Percentiles rank a stretch among this genome's conserved stretches.
These are phyloP conservation scores for Talaromyces sp. DNA, from an alignment of 2,329 filamentous ascomycete genomes.

Conservation along the genomic window DNA sequence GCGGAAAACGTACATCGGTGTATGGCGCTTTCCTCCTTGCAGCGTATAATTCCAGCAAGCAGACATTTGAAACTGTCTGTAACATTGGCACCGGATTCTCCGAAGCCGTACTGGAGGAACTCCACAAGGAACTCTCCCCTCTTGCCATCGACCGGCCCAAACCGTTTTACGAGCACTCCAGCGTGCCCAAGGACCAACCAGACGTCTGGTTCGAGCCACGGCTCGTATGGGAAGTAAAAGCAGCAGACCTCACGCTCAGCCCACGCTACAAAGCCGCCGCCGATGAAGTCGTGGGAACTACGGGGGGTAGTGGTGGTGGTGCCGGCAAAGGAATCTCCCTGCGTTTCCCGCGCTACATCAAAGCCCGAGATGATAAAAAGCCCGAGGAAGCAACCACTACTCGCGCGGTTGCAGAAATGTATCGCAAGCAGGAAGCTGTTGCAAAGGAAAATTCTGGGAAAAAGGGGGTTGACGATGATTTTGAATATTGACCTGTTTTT, in stretches of 20 bases:
- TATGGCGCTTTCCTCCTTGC: constrained; percentile 95
- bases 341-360: constrained; percentile 89
- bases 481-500: constrained; percentile 73
- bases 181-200: constrained; percentile 83
- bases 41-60: constrained; percentile 76
- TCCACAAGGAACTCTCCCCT: constrained; percentile 69
- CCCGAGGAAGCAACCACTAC: constrained; percentile 81
- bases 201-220: constrained; percentile 98
- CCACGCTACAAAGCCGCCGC: constrained; percentile 90
- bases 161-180: constrained; percentile 86
- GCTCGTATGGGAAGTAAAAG: constrained; percentile 96
- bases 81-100: constrained; percentile 98
- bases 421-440: constrained; percentile 87
- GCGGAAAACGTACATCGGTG: constrained; percentile 89
- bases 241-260: constrained; percentile 87
- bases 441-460: constrained; percentile 79
- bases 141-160: constrained; percentile 86
- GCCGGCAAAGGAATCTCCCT: constrained; percentile 72
- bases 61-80: constrained; percentile 92
- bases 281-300: constrained; percentile 70
- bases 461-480: constrained; percentile 91
- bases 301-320: constrained; percentile 44
- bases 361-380: constrained; percentile 91
- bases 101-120: constrained; percentile 84
- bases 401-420: constrained; percentile 92